Evolutionary conservation across 1,284 basidiomycete species (phyloP).

Genomic region (Xerocomus nothofagi): DNA sequence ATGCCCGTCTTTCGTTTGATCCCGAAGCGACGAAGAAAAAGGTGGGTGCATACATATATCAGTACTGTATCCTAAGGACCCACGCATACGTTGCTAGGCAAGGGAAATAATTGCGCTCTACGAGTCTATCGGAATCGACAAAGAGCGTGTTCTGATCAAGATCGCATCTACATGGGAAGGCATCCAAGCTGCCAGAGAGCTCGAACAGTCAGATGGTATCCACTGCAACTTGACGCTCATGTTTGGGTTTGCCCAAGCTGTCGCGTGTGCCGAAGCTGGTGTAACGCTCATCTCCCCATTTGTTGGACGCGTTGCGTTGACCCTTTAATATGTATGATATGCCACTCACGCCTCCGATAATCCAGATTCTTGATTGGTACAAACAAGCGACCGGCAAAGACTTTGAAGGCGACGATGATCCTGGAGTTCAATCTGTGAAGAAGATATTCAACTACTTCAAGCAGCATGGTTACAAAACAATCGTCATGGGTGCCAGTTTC

Average conservation of each 20-base stretch:
- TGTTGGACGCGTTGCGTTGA: conserved; percentile 85
- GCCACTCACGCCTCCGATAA: conserved; percentile 2
- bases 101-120: conserved; percentile 93
- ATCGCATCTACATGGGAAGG: conserved; percentile 99
- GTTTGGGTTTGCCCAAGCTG: conserved; percentile 97
- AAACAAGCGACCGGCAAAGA: conserved; percentile 84
- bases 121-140: conserved; percentile 84
- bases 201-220: conserved; percentile 88
- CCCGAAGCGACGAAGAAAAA: conserved; percentile 88
- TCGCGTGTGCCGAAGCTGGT: conserved; percentile 95
- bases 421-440: conserved; percentile 94
- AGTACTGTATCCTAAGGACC: neutral
- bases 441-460: conserved; percentile 99
- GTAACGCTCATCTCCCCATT: conserved; percentile 98
- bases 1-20: conserved; percentile 94
- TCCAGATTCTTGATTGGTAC: conserved; percentile 92
- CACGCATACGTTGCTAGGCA: conserved; percentile 50
- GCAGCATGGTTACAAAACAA: conserved; percentile 96
- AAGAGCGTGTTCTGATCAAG: conserved; percentile 96
- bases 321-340: neutral
- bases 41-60: conserved; percentile 41
- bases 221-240: conserved; percentile 99
- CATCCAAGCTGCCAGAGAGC: conserved; percentile 95
- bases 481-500: conserved; percentile 99
- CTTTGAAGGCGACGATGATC: conserved; percentile 88